These are phyloP conservation scores for Ascomycota sp. DNA, from an alignment of 2,329 filamentous ascomycete genomes.

Conservation along the genomic window DNA sequence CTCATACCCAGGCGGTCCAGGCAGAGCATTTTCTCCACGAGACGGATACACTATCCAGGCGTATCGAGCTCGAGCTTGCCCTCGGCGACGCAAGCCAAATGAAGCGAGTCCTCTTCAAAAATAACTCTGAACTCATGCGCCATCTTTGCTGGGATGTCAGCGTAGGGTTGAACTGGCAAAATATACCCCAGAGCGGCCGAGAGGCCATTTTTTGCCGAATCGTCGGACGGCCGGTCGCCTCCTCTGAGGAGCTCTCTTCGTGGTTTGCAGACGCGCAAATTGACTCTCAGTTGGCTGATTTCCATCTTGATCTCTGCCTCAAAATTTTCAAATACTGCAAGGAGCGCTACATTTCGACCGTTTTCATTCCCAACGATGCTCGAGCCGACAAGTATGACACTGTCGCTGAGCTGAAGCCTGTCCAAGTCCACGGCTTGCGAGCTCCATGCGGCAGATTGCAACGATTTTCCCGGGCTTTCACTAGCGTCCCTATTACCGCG, in stretches of 20 bases:
- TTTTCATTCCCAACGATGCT: neutral
- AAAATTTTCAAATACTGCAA: conserved; percentile 3
- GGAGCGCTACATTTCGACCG: conserved; percentile 2
- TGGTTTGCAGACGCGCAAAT: conserved; percentile 7
- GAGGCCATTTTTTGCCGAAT: conserved; percentile 11
- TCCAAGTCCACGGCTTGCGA: neutral
- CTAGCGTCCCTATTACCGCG: conserved; percentile 7
- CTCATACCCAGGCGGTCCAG: conserved; percentile 9
- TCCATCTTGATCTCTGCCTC: conserved; percentile 8
- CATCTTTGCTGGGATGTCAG: conserved; percentile 12
- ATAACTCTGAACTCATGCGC: conserved; percentile 11
- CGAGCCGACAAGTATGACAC: conserved; percentile 1
- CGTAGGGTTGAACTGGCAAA: conserved; percentile 12
- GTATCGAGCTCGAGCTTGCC: conserved; percentile 13
- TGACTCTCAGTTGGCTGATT: conserved; percentile 9
- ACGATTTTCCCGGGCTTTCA: conserved; percentile 3
- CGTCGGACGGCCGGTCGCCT: conserved; percentile 5
- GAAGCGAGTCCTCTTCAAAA: conserved; percentile 7
- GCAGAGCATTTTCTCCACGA: conserved; percentile 12
- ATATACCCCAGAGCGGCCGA: conserved; percentile 9
- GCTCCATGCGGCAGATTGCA: conserved; percentile 2
- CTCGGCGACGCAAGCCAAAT: conserved; percentile 8
- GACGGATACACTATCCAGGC: conserved; percentile 7
- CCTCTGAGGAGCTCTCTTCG: conserved; percentile 6
- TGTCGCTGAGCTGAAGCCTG: conserved; percentile 1